Evolutionary conservation across 2,329 filamentous ascomycete genomes (phyloP), one percentile per base, ranked within the genome.

Genomic region (Diplodia scrobiculata): DNA sequence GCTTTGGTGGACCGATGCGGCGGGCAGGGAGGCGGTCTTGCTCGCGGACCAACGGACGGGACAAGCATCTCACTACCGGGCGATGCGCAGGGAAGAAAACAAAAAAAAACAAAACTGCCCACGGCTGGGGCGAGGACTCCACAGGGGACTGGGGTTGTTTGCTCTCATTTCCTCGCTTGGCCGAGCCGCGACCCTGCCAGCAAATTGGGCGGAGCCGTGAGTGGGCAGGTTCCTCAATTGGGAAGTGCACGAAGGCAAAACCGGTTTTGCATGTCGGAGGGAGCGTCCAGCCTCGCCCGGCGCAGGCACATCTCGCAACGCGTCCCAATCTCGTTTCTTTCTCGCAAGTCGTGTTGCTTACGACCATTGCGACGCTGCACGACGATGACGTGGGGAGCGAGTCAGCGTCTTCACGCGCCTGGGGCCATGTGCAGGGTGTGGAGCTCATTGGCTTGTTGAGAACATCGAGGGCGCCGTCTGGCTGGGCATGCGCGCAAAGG

Each of bases 401-500:
- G 58, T 62, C 58, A 62, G 58, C 58, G 55, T 14, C 21, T 21
- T 47, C 29, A 25, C 32, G 45, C 19, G 58, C 45, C 1, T 34
- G 10, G 9, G 41, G 38, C 32, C 38, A 60, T 48, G 36, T n/a
- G 54, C 36, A 47, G 19, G 21, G 45, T 2, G 10, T 27, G 13
- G 19, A 41, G 38, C 14, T n/a, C 4, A 60, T 48, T 60, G 55
- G 55, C 64, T 72, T 76, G 25, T n/a, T 45, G 69, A 67, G 25
- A 55, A 69, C 69, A 9, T 76, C 74, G 29, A 74, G 70, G 19
- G 73, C 66, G 17, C 77, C 68, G 13, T 71, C 69, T 63, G 76
- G 76, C 50, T 73, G 72, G 32, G 68, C 69, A n/a, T 70, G 69
- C 63, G 52, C 53, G 67, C 63, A 19, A 69, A 70, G 51, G 77